Evolutionary conservation across 192 early-diverging fungal species (phyloP), one percentile per base, ranked within the genome.

Genomic region (Entomortierella lignicola): DNA sequence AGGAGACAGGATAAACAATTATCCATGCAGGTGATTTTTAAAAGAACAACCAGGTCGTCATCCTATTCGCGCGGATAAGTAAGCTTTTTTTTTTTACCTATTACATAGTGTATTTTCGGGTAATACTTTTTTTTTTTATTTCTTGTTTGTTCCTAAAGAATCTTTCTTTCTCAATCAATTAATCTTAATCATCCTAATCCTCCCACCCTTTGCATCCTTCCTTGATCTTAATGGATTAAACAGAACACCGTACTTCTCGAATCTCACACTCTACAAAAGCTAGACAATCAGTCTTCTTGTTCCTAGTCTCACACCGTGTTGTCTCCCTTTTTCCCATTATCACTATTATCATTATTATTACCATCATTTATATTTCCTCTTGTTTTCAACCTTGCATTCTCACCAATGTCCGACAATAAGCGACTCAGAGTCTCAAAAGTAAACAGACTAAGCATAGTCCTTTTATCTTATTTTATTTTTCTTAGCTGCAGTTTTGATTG

Each of bases 361-460:
- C 4, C 8, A 15, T 55, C 23, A 29, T 50, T 55, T n/a, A 15
- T 62, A 0, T 58, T 13, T 60, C 42, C n/a, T 52, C 56, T 25
- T 8, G 58, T 53, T 15, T 13, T 42, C n/a, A 18, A 17, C 32
- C 2, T 50, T 41, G 44, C 56, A 34, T 47, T 25, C 37, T 55
- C 50, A n/a, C 20, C 52, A 30, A 80, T 74, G 70, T 39, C 81
- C 59, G 74, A 77, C 18, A 72, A 43, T 43, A 72, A 72, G 56
- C 61, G 71, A 29, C 71, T 72, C 17, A 47, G 71, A 26, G 71
- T 72, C 12, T 72, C 71, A 48, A 72, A 72, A 62, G 71, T 72
- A 53, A 20, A n/a, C n/a, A n/a, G n/a, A n/a, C n/a, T n/a, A n/a
- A n/a, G n/a, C n/a, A n/a, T n/a, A n/a, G n/a, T n/a, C n/a, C n/a